Conservation (phyloP, 352 stramenopile genomes). For the Globisporangium cystogenes region DNA sequence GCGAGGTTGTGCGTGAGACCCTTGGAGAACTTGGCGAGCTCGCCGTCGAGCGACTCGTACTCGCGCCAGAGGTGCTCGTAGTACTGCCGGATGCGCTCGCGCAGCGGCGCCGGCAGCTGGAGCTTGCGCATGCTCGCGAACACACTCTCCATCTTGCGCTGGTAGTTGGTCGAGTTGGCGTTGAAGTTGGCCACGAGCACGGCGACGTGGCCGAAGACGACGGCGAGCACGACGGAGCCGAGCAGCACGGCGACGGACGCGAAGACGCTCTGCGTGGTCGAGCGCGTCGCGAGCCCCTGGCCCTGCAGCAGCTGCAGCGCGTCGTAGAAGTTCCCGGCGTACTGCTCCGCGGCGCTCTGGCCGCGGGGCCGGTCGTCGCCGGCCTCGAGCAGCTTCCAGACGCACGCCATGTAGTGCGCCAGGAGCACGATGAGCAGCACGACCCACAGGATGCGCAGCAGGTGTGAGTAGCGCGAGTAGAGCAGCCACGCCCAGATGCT, state of each 20-base stretch:
- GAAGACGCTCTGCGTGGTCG: constrained; percentile 25
- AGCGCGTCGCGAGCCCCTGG: constrained; percentile 33
- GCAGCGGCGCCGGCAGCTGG: constrained; percentile 34
- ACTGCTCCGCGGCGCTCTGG: too few relatives aligned
- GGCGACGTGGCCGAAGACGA: constrained; percentile 58
- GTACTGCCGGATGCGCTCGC: constrained; percentile 63
- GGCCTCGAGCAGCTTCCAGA: constrained; percentile 46
- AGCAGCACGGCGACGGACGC: constrained; percentile 32
- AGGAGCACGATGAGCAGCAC: constrained; percentile 24
- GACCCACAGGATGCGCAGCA: constrained; percentile 30
- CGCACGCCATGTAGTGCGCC: constrained; percentile 45
- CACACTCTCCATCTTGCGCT: constrained; percentile 61
- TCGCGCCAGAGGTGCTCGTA: constrained; percentile 65
- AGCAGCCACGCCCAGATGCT: constrained; percentile 19
- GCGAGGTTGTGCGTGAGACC: constrained; percentile 55
- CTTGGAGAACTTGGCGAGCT: constrained; percentile 42
- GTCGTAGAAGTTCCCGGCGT: constrained; percentile 37
- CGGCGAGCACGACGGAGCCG: constrained; percentile 45
- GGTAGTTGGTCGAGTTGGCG: constrained; percentile 41
- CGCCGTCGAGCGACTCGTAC: constrained; percentile 57
- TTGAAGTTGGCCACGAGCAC: constrained; percentile 62
- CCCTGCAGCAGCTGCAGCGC: constrained; percentile 46
- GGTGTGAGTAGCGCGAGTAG: constrained; percentile 28
- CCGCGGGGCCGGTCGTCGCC: too few relatives aligned
- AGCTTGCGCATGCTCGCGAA: constrained; percentile 49